Evolutionary conservation across 2,329 filamentous ascomycete genomes (phyloP).

Genomic region (Beauveria bassiana): DNA sequence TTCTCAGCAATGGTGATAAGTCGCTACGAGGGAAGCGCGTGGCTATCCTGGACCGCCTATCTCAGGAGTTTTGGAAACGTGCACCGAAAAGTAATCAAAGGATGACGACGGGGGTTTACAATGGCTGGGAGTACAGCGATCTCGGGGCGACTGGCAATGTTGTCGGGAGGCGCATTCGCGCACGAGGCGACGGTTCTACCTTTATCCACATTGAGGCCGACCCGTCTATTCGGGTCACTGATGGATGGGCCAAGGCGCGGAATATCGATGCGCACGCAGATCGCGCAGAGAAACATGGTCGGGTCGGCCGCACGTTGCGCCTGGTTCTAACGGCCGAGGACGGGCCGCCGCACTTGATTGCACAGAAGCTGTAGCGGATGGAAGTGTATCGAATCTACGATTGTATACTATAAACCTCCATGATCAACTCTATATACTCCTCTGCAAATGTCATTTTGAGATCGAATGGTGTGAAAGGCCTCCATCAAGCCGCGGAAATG

Average conservation of each 20-base stretch:
- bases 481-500: constrained; percentile 1
- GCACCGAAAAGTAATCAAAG: neutral
- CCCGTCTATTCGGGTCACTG: neutral
- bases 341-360: neutral
- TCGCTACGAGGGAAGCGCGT: neutral
- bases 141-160: constrained; percentile 2
- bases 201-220: constrained; percentile 8
- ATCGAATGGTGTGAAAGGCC: neutral
- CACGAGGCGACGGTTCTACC: neutral
- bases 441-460: neutral
- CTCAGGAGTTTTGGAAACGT: constrained; percentile 4
- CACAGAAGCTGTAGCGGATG: constrained; percentile 1
- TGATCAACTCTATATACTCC: neutral
- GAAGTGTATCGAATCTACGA: neutral
- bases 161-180: neutral
- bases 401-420: neutral
- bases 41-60: neutral
- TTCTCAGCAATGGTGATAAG: constrained; percentile 4
- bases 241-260: neutral
- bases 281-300: neutral
- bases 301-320: neutral
- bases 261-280: neutral
- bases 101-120: constrained; percentile 7
- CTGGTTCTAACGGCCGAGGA: neutral
- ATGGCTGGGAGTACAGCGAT: constrained; percentile 4